These are phyloP conservation scores for Lotmaria passim DNA, from an alignment of 208 protist genomes.

Conservation along the genomic window DNA sequence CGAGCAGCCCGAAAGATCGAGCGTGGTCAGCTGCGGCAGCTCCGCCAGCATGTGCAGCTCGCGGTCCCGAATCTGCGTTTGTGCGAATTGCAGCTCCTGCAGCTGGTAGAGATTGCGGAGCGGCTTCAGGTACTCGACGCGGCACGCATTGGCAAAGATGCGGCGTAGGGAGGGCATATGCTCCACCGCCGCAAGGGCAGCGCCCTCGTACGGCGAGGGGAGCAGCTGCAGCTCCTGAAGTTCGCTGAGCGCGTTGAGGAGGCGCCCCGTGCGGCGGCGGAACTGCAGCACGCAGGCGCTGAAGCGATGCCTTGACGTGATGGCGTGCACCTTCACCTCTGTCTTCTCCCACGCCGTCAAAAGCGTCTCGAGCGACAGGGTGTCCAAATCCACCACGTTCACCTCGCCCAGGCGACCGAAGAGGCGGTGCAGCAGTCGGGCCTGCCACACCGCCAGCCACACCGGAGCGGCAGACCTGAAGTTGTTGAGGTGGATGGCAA, in stretches of 20 bases:
- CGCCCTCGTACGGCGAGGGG: constrained; percentile 20
- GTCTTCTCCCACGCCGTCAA: constrained; percentile 29
- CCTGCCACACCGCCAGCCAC: constrained; percentile 37
- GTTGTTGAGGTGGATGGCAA: constrained; percentile 17
- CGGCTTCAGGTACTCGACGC: constrained; percentile 38
- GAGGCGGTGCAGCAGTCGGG: constrained; percentile 24
- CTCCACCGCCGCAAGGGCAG: constrained; percentile 34
- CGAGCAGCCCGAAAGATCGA: constrained; percentile 45
- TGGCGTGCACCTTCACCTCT: constrained; percentile 12
- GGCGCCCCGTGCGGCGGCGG: constrained; percentile 13
- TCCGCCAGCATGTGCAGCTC: constrained; percentile 44
- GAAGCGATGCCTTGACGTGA: constrained; percentile 23
- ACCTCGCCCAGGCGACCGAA: constrained; percentile 22
- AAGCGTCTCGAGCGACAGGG: constrained; percentile 13
- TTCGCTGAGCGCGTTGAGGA: constrained; percentile 10
- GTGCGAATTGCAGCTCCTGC: constrained; percentile 33
- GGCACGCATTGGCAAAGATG: constrained; percentile 27
- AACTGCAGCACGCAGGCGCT: constrained; percentile 15
- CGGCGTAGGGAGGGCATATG: constrained; percentile 30
- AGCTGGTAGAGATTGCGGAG: constrained; percentile 34
- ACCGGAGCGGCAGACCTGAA: constrained; percentile 12
- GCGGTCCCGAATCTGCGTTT: constrained; percentile 42
- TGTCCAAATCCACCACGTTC: constrained; percentile 20
- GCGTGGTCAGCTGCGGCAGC: constrained; percentile 37
- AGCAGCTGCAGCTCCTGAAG: constrained; percentile 35